Base-by-base conservation (phyloP, 73 alveolate genomes). In the Tetrahymena thermophila region DNA sequence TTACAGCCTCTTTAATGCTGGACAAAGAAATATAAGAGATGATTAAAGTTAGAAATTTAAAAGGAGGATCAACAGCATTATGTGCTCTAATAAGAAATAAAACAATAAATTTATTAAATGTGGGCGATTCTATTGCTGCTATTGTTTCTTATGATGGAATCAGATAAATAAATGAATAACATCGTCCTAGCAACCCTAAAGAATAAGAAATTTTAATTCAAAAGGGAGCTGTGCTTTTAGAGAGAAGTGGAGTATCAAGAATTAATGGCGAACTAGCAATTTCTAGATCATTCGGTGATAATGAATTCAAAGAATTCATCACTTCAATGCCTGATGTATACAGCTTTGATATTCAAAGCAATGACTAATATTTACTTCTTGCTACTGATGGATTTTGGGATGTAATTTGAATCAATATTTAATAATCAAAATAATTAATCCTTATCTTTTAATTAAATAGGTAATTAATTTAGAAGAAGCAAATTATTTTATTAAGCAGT, bases 301-400 rank as follows among this genome's bases (percentile, higher is more conserved):
- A 56, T 35, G 93, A 94, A 44, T 94, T 84, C 43, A 37, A 85
- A 25, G 95, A 84, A n/a, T 57, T 38, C 43, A 37, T 94, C 23
- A 85, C 93, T 40, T 93, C 95, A 14, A 85, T 94, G 34, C 96
- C 96, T 40, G 96, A 94, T 28, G 85, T 94, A 19, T 85, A 94
- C 43, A 94, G 43, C n/a, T 42, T 43, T 40, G 23, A 42, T 17
- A 57, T 94, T 17, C 28, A 4, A 28, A 93, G 19, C 43, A 85
- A 42, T 35, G 57, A 85, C 56, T 37, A 85, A 56, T 94, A 85
- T 35, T 85, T 94, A 31, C 85, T 94, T 19, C 71, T 94, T 23
- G 96, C 96, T 10, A 94, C 96, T 1, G 96, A 94, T 85, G 96
- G 96, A 16, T 94, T 85, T 85, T 94, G 96, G 96, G 97, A 95